Conservation (phyloP, 2,329 filamentous ascomycete species). For the Fusarium anguioides region DNA sequence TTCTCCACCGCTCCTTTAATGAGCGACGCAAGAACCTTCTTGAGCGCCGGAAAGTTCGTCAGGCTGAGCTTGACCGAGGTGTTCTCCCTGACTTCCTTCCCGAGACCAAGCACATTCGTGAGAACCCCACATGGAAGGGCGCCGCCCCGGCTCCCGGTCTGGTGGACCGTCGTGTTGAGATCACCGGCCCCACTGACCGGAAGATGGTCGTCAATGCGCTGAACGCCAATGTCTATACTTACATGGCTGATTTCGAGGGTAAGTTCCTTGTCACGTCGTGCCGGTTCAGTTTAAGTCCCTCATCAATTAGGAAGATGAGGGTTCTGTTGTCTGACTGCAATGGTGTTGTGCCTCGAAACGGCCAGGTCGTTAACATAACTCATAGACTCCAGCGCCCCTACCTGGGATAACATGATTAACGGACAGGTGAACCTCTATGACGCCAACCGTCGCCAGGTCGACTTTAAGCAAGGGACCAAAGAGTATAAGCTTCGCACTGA, state of each 20-base stretch:
- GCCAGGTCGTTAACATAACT: conserved; percentile 17
- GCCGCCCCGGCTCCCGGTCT: conserved; percentile 91
- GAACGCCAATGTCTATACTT: conserved; percentile 97
- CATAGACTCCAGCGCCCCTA: conserved; percentile 90
- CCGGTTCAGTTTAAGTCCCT: no score
- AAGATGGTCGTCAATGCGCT: conserved; percentile 99
- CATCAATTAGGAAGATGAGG: not conserved
- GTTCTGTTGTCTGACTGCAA: not conserved
- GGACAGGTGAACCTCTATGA: conserved; percentile 98
- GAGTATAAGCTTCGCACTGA: conserved; percentile 98
- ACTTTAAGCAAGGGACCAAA: conserved; percentile 95
- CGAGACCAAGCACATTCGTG: conserved; percentile 94
- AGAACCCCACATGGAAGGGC: conserved; percentile 93
- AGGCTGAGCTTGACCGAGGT: conserved; percentile 93
- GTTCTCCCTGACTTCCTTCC: conserved; percentile 92
- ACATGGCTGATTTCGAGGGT: conserved; percentile 99
- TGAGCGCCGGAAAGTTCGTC: conserved; percentile 84
- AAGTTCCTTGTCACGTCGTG: conserved; percentile 45
- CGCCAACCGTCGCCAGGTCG: conserved; percentile 90
- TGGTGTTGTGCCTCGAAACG: not conserved
- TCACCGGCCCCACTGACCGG: conserved; percentile 94
- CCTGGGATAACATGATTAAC: conserved; percentile 99
- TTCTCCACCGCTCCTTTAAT: conserved; percentile 96
- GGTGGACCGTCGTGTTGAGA: conserved; percentile 93
- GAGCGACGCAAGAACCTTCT: conserved; percentile 86